Conservation (phyloP, 805 yeast genomes). For the Candida chilensis region DNA sequence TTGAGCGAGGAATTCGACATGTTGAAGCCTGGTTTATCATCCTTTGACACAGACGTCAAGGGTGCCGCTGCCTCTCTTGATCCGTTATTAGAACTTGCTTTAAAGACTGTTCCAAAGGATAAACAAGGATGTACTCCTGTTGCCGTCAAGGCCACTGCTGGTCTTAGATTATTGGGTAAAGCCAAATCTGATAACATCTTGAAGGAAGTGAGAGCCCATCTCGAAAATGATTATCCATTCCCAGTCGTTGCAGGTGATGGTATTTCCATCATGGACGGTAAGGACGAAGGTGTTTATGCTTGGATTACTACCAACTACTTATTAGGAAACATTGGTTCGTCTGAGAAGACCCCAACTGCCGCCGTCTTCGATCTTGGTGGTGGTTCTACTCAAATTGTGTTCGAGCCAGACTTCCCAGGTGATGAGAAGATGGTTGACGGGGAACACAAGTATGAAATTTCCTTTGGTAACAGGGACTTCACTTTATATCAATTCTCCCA, state of each 20-base stretch:
- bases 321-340: conserved; percentile 86
- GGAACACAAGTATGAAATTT: conserved; percentile 75
- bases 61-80: conserved; percentile 92
- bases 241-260: conserved; percentile 86
- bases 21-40: conserved; percentile 88
- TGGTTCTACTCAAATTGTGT: conserved; percentile 97
- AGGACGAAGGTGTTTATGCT: conserved; percentile 96
- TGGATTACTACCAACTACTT: conserved; percentile 96
- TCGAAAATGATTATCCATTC: conserved; percentile 81
- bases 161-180: conserved; percentile 78
- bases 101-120: conserved; percentile 66
- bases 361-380: conserved; percentile 98
- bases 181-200: conserved; percentile 65
- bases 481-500: conserved; percentile 89
- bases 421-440: conserved; percentile 68
- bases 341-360: conserved; percentile 74
- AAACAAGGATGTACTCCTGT: conserved; percentile 80
- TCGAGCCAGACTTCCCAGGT: conserved; percentile 73
- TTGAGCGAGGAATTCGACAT: conserved; percentile 75
- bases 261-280: conserved; percentile 89
- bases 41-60: conserved; percentile 66
- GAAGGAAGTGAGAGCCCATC: conserved; percentile 64
- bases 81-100: conserved; percentile 67
- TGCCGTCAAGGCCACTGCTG: conserved; percentile 98
- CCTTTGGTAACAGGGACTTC: conserved; percentile 77